Percentiles rank a stretch among this genome's conserved stretches.
Conservation (phyloP, 2,329 filamentous ascomycete genomes). For the Chrysoporthe puriensis region DNA sequence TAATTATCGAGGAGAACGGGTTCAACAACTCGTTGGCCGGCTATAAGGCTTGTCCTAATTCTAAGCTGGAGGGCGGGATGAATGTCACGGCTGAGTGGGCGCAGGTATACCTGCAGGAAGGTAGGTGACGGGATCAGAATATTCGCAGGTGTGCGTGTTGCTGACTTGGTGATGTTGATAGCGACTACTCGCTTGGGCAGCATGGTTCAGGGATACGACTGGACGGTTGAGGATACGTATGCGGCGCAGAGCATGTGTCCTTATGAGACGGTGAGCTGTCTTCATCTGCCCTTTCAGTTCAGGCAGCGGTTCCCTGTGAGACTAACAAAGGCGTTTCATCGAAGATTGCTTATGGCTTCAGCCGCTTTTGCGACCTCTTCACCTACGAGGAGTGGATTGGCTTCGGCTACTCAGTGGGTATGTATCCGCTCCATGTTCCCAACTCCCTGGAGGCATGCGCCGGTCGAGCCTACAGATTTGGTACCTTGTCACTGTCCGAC, state of each 20-base stretch:
- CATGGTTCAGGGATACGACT: conserved; percentile 61
- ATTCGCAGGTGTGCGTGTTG: background rate
- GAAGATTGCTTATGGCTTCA: conserved; percentile 72
- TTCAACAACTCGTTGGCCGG: conserved; percentile 76
- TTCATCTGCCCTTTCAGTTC: background rate
- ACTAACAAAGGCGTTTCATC: conserved; percentile 18
- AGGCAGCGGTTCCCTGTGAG: background rate
- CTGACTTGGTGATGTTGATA: conserved; percentile 29
- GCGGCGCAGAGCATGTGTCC: conserved; percentile 74
- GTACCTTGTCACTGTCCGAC: too few relatives aligned
- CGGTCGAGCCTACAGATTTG: too few relatives aligned
- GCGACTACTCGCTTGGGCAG: conserved; percentile 63
- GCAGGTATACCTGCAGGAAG: conserved; percentile 65
- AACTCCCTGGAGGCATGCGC: background rate
- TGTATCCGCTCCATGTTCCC: background rate
- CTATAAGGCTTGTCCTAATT: conserved; percentile 68
- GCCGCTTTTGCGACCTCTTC: conserved; percentile 74
- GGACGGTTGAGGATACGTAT: conserved; percentile 66
- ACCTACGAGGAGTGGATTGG: conserved; percentile 74
- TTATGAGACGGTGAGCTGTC: conserved; percentile 65
- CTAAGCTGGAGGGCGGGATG: conserved; percentile 54
- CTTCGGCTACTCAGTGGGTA: conserved; percentile 69
- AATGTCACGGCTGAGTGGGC: conserved; percentile 64
- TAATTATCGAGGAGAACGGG: conserved; percentile 65
- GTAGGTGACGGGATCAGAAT: conserved; percentile 36